phyloP scores from a whole-genome alignment of 2,329 filamentous ascomycete species.

The Leptographium galeiforme region DNA sequence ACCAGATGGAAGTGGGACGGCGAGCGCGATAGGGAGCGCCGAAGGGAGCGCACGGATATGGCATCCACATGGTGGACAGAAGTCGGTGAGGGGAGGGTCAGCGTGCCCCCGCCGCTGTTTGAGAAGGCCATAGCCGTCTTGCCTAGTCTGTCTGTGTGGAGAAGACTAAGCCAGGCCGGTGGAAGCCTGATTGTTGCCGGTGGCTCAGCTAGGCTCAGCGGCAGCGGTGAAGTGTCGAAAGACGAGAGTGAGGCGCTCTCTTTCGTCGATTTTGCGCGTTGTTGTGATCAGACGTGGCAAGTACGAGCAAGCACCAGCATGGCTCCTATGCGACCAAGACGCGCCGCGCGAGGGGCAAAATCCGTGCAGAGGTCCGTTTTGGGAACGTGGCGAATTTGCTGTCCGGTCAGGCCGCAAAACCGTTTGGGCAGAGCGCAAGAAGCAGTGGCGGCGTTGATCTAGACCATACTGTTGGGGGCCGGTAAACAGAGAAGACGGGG shows the following conservation, averaged over 20 bases:
- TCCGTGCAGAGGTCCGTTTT: no score
- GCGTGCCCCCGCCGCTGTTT: conserved; percentile 54
- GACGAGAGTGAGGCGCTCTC: background rate
- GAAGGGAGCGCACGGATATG: conserved; percentile 61
- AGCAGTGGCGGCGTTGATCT: background rate
- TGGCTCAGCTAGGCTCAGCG: no score
- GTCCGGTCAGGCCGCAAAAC: background rate
- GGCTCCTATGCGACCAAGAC: background rate
- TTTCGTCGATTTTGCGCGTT: background rate
- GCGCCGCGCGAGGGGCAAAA: background rate
- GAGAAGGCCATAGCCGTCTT: conserved; percentile 39
- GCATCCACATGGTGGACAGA: conserved; percentile 72
- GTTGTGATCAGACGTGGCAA: background rate
- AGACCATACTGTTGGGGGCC: background rate
- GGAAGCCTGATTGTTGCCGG: no score
- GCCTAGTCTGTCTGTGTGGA: background rate
- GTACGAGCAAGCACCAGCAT: conserved; percentile 1
- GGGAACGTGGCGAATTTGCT: no score
- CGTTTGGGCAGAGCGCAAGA: background rate
- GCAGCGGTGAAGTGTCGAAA: background rate
- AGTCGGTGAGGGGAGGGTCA: conserved; percentile 79
- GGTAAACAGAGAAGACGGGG: background rate
- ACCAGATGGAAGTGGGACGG: conserved; percentile 72
- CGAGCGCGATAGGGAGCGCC: conserved; percentile 83
- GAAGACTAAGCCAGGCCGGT: background rate